These are phyloP conservation scores for Ministeria vibrans DNA, from an alignment of 78 protist species.

Conservation along the genomic window DNA sequence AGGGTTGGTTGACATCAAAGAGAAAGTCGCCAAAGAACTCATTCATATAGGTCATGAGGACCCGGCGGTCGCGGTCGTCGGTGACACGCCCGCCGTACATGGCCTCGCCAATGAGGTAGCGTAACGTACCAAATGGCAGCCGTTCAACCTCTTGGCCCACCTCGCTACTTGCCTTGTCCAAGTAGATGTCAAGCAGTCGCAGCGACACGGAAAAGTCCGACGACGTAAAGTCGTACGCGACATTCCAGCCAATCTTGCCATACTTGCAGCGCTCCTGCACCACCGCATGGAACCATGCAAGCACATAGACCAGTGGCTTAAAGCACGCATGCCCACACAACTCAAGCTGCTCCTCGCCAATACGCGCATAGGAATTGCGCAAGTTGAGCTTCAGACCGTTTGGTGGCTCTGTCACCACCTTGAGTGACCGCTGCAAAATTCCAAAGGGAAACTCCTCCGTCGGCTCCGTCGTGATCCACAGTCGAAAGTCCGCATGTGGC, in stretches of 20 bases:
- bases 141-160: conserved; percentile 18
- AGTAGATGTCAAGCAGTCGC: conserved; percentile 51
- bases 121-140: conserved; percentile 81
- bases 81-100: conserved; percentile 95
- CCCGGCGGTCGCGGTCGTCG: conserved; percentile 78
- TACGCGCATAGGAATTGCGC: conserved; percentile 41
- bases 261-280: conserved; percentile 90
- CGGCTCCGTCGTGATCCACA: conserved; percentile 92
- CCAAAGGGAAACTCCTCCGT: conserved; percentile 82
- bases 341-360: conserved; percentile 51
- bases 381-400: conserved; percentile 84
- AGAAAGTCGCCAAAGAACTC: conserved; percentile 95
- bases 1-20: conserved; percentile 84
- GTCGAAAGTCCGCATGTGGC: conserved; percentile 78
- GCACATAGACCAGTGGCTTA: conserved; percentile 74
- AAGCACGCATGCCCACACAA: conserved; percentile 69
- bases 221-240: conserved; percentile 89
- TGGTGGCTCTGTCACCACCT: conserved; percentile 95
- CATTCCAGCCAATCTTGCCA: conserved; percentile 92
- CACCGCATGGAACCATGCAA: conserved; percentile 91
- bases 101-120: conserved; percentile 88
- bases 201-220: conserved; percentile 72
- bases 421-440: conserved; percentile 86
- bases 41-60: conserved; percentile 77
- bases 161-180: conserved; percentile 56